Percentiles rank a stretch among this genome's conserved stretches.
Evolutionary conservation across 2,329 filamentous ascomycete genomes (phyloP).

Genomic region (Epichloe aotearoae): DNA sequence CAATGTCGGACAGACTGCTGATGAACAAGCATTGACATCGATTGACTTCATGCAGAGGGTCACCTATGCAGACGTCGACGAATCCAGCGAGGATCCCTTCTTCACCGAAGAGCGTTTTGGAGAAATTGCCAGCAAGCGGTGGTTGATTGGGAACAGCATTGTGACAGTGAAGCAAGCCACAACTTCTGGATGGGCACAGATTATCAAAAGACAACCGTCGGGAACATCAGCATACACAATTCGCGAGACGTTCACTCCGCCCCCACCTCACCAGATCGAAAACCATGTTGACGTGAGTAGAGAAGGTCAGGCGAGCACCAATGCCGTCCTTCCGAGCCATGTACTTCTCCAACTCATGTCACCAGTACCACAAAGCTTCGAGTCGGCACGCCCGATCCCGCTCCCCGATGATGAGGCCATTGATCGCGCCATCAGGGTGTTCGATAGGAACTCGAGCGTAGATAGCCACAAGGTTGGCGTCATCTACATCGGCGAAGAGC

Average conservation of each 20-base stretch:
- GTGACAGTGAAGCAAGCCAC: conserved; percentile 61
- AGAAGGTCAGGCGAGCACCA: conserved; percentile 39
- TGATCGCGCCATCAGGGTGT: conserved; percentile 60
- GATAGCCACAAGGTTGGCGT: conserved; percentile 94
- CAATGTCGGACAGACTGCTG: conserved; percentile 55
- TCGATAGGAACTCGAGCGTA: conserved; percentile 79
- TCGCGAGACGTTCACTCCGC: conserved; percentile 44
- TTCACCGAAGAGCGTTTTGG: conserved; percentile 54
- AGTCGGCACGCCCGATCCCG: conserved; percentile 56
- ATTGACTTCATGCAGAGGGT: conserved; percentile 91
- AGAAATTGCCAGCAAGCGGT: conserved; percentile 51
- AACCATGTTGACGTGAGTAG: conserved; percentile 33
- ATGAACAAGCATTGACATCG: conserved; percentile 88
- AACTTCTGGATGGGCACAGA: conserved; percentile 52
- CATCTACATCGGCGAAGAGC: conserved; percentile 80
- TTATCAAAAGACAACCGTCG: conserved; percentile 60
- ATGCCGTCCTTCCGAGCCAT: conserved; percentile 59
- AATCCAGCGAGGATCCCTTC: conserved; percentile 53
- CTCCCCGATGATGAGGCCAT: conserved; percentile 59
- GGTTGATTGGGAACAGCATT: conserved; percentile 62
- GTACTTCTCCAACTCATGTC: conserved; percentile 57
- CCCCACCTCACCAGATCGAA: conserved; percentile 41
- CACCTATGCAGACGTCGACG: conserved; percentile 72
- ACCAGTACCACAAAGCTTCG: conserved; percentile 43
- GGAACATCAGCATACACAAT: conserved; percentile 47